These are phyloP conservation scores for Akanthomyces muscarius DNA, from an alignment of 2,329 filamentous ascomycete genomes.

Conservation along the genomic window DNA sequence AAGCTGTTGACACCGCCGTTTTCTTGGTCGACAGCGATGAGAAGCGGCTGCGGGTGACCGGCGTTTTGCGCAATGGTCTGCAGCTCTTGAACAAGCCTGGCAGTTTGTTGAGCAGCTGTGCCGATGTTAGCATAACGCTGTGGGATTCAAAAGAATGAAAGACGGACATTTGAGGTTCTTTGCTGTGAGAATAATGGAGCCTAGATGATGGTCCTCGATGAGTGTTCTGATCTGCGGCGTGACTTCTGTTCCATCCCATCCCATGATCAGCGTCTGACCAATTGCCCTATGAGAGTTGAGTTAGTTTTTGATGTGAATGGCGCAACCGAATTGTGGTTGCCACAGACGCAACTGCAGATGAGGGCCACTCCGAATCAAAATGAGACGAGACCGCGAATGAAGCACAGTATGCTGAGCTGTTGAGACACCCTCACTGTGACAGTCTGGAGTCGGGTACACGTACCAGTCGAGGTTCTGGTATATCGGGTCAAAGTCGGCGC, in stretches of 20 bases:
- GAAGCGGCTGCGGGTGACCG: conserved; percentile 80
- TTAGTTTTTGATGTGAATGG: not conserved
- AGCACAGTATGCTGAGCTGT: not conserved
- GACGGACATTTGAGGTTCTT: conserved; percentile 78
- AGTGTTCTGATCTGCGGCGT: conserved; percentile 77
- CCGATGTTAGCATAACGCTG: conserved; percentile 23
- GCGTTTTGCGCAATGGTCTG: conserved; percentile 89
- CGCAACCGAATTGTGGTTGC: not conserved
- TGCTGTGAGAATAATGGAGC: conserved; percentile 78
- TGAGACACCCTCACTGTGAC: not conserved
- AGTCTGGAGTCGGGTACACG: conserved; percentile 29
- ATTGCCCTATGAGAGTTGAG: conserved; percentile 49
- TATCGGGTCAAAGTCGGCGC: conserved; percentile 50
- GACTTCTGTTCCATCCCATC: conserved; percentile 79
- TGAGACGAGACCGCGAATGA: not conserved
- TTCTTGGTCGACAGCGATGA: conserved; percentile 93
- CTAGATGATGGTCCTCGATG: conserved; percentile 81
- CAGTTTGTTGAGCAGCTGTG: conserved; percentile 84
- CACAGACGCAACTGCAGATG: no score
- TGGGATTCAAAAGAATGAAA: not conserved
- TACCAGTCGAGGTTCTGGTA: conserved; percentile 78
- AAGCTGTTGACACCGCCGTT: conserved; percentile 97
- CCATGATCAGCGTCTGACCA: conserved; percentile 77
- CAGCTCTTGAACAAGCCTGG: conserved; percentile 80
- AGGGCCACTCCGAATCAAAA: not conserved